A percentile compares a stretch with the other conserved stretches of the same genome.
These are phyloP conservation scores for Cajanus cajan DNA, from an alignment of 306 rosid genomes.

Conservation along the genomic window DNA sequence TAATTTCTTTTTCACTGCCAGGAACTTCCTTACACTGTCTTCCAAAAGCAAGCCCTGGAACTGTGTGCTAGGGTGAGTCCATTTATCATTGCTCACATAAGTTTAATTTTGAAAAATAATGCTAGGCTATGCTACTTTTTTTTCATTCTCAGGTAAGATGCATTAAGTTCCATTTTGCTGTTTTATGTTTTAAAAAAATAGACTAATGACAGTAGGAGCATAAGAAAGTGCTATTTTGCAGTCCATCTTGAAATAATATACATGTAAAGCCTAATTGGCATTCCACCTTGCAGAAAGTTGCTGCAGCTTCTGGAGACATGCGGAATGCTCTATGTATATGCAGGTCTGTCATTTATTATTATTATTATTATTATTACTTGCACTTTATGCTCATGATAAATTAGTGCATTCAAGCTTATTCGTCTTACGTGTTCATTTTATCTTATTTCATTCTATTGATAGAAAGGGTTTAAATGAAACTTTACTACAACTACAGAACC, in stretches of 20 bases:
- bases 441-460: background rate
- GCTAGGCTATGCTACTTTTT: background rate
- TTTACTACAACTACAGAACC: background rate
- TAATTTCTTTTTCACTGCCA: slow-evolving; percentile 29
- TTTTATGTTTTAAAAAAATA: background rate
- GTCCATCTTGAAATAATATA: slow-evolving; percentile 13
- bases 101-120: background rate
- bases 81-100: background rate
- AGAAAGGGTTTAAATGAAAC: background rate
- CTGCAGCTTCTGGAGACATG: slow-evolving; percentile 96
- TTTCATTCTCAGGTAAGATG: background rate
- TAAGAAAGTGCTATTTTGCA: background rate
- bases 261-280: slow-evolving; percentile 19
- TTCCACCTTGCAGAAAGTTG: slow-evolving; percentile 73
- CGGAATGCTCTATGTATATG: slow-evolving; percentile 83
- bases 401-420: background rate
- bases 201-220: background rate
- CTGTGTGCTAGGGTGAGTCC: slow-evolving; percentile 94
- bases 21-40: slow-evolving; percentile 69
- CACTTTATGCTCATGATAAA: background rate
- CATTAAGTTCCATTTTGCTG: background rate
- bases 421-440: background rate
- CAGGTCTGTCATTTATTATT: slow-evolving; percentile 54
- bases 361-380: background rate
- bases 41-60: slow-evolving; percentile 80